Conservation (phyloP, 768 basidiomycete genomes). For the Boletus sensibilis region DNA sequence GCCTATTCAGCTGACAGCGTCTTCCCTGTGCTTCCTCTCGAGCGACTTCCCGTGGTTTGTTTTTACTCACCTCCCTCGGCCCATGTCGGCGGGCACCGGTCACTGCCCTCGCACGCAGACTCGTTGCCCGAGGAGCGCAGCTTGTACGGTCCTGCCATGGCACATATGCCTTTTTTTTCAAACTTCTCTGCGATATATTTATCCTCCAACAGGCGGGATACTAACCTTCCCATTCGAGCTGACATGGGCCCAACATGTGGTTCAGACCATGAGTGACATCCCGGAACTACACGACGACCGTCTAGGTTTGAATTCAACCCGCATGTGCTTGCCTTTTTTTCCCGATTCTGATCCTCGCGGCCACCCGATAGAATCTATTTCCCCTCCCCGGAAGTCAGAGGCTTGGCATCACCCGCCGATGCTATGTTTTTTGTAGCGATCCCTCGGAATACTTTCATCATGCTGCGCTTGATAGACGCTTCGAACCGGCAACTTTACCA, state of each 20-base stretch:
- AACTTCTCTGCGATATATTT: neutral
- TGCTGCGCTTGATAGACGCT: neutral
- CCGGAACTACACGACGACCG: too few relatives aligned
- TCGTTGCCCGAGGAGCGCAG: neutral
- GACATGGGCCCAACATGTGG: too few relatives aligned
- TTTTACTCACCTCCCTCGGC: too few relatives aligned
- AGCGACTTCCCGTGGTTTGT: too few relatives aligned
- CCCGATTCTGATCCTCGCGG: too few relatives aligned
- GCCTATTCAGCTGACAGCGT: too few relatives aligned
- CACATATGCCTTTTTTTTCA: too few relatives aligned
- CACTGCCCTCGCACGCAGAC: neutral
- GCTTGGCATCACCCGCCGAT: neutral
- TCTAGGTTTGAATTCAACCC: too few relatives aligned
- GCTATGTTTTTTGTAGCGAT: neutral
- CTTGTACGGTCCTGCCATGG: neutral
- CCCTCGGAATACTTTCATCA: neutral
- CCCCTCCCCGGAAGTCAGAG: neutral
- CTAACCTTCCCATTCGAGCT: neutral
- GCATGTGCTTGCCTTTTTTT: too few relatives aligned
- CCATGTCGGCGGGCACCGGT: too few relatives aligned
- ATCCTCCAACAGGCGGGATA: neutral
- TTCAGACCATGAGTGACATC: neutral
- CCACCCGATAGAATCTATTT: too few relatives aligned
- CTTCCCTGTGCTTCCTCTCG: too few relatives aligned
- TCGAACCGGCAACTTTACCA: neutral